phyloP scores from a whole-genome alignment of 2,329 filamentous ascomycete species.

The Dothideomycetes sp. region DNA sequence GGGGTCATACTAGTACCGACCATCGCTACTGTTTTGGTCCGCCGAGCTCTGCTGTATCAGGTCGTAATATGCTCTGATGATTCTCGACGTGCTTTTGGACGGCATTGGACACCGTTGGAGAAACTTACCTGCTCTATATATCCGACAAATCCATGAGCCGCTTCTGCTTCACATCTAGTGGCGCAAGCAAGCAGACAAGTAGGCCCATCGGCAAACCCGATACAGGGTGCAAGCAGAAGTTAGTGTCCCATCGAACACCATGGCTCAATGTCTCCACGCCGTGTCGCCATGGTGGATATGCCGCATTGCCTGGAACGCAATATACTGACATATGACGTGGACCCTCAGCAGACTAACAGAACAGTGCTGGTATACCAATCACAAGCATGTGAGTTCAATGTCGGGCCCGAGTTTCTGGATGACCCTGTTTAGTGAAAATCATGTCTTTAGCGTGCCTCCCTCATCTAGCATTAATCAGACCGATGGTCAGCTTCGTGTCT shows the following conservation, averaged over 20 bases:
- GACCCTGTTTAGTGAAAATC: background rate
- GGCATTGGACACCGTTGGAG: no score
- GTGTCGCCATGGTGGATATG: background rate
- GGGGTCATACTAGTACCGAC: no score
- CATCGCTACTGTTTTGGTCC: no score
- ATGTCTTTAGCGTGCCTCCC: background rate
- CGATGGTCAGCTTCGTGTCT: background rate
- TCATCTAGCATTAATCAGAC: background rate
- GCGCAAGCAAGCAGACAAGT: no score
- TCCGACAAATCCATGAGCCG: no score
- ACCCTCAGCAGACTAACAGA: background rate
- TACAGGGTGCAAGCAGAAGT: no score
- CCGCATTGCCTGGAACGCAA: conserved; percentile 1
- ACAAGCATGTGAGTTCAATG: background rate
- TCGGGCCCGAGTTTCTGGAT: background rate
- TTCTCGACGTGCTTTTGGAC: no score
- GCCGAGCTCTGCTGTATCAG: no score
- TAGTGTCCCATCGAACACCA: background rate
- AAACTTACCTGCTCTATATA: no score
- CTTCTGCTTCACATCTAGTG: no score
- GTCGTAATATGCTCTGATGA: no score
- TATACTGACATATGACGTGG: background rate
- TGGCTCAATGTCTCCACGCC: background rate
- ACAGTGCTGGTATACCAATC: background rate
- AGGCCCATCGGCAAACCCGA: no score